Percentiles rank a stretch among this genome's conserved stretches.
Conservation (phyloP, 2,329 filamentous ascomycete genomes). For the Lecanicillium sp. region DNA sequence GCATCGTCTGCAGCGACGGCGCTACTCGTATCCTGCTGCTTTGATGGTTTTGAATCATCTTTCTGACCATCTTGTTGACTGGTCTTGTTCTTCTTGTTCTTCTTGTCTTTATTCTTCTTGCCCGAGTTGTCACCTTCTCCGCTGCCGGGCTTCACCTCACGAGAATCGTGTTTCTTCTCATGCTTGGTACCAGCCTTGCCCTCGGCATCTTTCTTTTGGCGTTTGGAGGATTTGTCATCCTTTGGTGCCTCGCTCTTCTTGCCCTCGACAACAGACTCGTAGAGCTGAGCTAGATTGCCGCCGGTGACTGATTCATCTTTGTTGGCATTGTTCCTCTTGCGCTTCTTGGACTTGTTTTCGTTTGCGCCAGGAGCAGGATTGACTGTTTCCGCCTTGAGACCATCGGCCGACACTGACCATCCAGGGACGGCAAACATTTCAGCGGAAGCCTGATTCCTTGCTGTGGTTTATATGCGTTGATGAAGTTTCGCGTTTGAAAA, state of each 20-base stretch:
- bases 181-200: constrained; percentile 1
- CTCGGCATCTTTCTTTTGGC: constrained; percentile 20
- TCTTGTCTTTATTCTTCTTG: constrained; percentile 30
- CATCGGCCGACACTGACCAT: constrained; percentile 71
- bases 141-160: constrained; percentile 8
- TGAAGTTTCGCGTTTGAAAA: too few relatives aligned
- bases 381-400: constrained; percentile 59
- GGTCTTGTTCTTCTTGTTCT: constrained; percentile 19
- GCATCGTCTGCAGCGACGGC: constrained; percentile 15
- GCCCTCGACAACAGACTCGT: constrained; percentile 70
- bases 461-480: background rate
- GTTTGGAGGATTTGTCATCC: constrained; percentile 21
- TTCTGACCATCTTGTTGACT: constrained; percentile 16
- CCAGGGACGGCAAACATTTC: constrained; percentile 88
- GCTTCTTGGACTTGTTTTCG: constrained; percentile 47
- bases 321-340: constrained; percentile 32
- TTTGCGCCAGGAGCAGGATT: constrained; percentile 22
- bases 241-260: constrained; percentile 31
- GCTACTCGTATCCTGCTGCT: constrained; percentile 13
- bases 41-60: constrained; percentile 8
- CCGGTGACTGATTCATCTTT: constrained; percentile 44
- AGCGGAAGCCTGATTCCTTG: background rate
- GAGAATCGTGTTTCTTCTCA: constrained; percentile 13
- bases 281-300: constrained; percentile 69
- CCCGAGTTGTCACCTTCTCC: constrained; percentile 9